Base-by-base conservation (phyloP, 2,329 filamentous ascomycete species). In the Aspergillus fumigatus region DNA sequence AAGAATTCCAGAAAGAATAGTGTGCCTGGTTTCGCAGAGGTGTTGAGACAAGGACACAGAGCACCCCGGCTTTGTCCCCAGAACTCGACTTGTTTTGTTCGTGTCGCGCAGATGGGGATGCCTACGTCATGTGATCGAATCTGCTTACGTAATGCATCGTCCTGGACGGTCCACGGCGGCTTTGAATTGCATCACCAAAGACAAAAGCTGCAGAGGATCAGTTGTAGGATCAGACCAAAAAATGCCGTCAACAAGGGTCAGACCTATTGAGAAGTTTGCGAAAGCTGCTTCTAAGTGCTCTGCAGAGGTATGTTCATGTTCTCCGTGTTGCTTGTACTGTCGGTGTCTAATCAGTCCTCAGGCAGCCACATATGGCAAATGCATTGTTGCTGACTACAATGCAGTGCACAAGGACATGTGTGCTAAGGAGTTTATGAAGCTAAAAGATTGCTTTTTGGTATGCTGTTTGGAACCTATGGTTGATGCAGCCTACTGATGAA, bases 391-490 rank as follows among this genome's bases (percentile, higher is more conserved):
- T 41, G 93, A 97, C 70, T 97, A 96, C 76, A 93, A 93, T 70
- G 85, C 91, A 3, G 85, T 96, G 3, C 84, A 92, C 65, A 96
- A 96, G 70, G 90, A 97, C 70, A 94, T 94, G 80, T 99, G 94
- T 69, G 81, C 82, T 4, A 85, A 85, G 56, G 92, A 97, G 69
- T 97, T 99, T 65, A 79, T 94, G 74, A 85, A 79, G 62, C 73
- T 97, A 50, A 96, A 96, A 72, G 82, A 96, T 63, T 97, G 93
- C 70, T 96, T 91, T 70, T 68, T 95, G 68, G 92, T 96, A 80
- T 67, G 83, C 38, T 9, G 19, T 5, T 25, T 10, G 10, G 14
- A 29, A 52, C 25, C 40, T 23, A 2, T 19, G 8, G 14, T 9
- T 40, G 26, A 11, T 9, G 23, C 14, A 53, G 48, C 48, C 48